Base-by-base conservation (phyloP, 768 basidiomycete genomes). In the Lentinula edodes region DNA sequence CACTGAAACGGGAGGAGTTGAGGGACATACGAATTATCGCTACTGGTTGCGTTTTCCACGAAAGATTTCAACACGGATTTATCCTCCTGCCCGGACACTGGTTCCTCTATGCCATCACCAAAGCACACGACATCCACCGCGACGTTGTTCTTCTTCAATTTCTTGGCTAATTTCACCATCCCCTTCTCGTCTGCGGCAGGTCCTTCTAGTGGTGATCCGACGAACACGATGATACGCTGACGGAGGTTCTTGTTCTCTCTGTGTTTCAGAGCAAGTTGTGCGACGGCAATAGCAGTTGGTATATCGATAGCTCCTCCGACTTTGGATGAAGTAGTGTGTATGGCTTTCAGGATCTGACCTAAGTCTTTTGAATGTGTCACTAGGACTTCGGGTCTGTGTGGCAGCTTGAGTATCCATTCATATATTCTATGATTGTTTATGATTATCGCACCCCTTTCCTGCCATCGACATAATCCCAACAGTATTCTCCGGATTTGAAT, bases 391-490 rank as follows among this genome's bases (percentile, higher is more conserved):
- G 97, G 95, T 4, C 95, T 96, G 70, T n/a, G 48, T 12, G 46
- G 42, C 42, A 56, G 20, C 16, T 28, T 56, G 13, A 52, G 15
- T 13, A 50, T 32, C 36, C 41, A 42, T 61, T 41, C 6, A 28
- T 2, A 15, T 28, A 32, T 5, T 34, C 10, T 15, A 6, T 6
- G 13, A 1, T 0, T 13, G 28, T 2, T 28, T 28, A 28, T 16
- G 32, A 43, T 20, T 16, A 7, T 32, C 84, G 73, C 69, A 96
- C 96, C 90, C 89, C 74, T 97, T 97, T 60, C 93, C 91, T 13
- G 94, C 96, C 93, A 96, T 96, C 34, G 93, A 93, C 95, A 99
- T 97, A 45, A 98, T 78, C 5, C 97, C 97, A 45, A 98, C 95
- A 10, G 94, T 94, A 75, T 91, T 98, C 77, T 99, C 97, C 16